Conservation (phyloP, 2,329 filamentous ascomycete genomes). For the Cercospora janseana region DNA sequence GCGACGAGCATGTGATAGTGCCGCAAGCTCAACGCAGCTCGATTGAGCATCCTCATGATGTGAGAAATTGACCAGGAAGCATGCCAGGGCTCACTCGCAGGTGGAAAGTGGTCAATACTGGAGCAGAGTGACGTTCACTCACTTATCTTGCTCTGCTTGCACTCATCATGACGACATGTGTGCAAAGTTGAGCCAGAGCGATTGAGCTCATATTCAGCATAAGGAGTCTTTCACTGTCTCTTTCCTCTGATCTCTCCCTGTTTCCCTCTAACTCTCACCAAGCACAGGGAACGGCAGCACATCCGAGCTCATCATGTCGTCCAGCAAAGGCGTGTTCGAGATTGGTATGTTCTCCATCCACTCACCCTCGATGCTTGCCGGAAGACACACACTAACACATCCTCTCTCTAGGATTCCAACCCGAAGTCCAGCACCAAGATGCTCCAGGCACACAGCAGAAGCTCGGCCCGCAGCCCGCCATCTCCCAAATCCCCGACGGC, state of each 20-base stretch:
- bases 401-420: slow-evolving; percentile 18
- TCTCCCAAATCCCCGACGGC: slow-evolving; percentile 64
- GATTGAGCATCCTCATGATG: too few relatives aligned
- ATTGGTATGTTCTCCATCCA: slow-evolving; percentile 16
- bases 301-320: slow-evolving; percentile 25
- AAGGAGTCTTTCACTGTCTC: neutral
- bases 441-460: slow-evolving; percentile 55
- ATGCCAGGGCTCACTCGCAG: neutral
- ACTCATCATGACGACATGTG: slow-evolving; percentile 13
- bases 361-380: neutral
- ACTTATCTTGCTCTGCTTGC: neutral
- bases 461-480: slow-evolving; percentile 59
- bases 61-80: too few relatives aligned
- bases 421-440: slow-evolving; percentile 49
- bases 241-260: neutral
- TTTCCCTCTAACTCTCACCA: neutral
- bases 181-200: neutral
- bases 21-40: too few relatives aligned
- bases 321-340: slow-evolving; percentile 35
- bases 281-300: neutral
- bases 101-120: slow-evolving; percentile 2
- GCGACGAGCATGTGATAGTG: neutral
- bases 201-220: neutral
- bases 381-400: neutral
- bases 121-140: slow-evolving; percentile 10